phyloP scores from a whole-genome alignment of 2,329 filamentous ascomycete species.

The Aspergillus melleus region DNA sequence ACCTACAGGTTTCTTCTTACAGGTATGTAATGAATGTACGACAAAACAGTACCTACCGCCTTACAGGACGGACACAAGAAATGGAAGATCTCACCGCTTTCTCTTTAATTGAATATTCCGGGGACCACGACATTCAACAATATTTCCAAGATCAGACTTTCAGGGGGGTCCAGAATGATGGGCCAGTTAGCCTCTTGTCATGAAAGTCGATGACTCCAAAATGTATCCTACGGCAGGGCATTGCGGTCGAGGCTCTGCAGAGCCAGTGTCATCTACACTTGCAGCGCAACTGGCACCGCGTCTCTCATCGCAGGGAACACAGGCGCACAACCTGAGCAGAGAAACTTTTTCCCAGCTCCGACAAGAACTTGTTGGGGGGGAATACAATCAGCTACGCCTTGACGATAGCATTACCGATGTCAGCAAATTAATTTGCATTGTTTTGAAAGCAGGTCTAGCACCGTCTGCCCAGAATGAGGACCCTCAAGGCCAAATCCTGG shows the following conservation, averaged over 20 bases:
- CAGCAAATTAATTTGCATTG: conserved; percentile 81
- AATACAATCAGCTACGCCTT: conserved; percentile 46
- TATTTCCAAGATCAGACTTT: background rate
- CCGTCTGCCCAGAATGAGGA: conserved; percentile 55
- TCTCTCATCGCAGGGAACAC: conserved; percentile 65
- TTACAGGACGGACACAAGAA: no score
- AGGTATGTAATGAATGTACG: no score
- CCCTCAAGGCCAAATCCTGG: conserved; percentile 46
- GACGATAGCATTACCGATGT: conserved; percentile 74
- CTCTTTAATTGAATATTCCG: background rate
- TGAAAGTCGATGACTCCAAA: conserved; percentile 27
- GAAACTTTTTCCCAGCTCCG: conserved; percentile 75
- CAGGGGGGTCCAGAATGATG: background rate
- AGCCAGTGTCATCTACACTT: conserved; percentile 69
- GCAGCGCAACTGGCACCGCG: conserved; percentile 85
- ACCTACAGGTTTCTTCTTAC: no score
- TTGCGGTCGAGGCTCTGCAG: conserved; percentile 23
- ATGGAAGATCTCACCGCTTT: background rate
- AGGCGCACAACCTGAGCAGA: conserved; percentile 64
- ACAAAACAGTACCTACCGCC: no score
- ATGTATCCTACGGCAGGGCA: conserved; percentile 18
- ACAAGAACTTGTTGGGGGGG: conserved; percentile 58
- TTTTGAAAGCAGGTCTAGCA: conserved; percentile 76
- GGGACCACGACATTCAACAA: background rate
- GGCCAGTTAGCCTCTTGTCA: conserved; percentile 4